Base-by-base conservation (phyloP, 192 early-diverging fungal species). In the Globomyces pollinis-pini region DNA sequence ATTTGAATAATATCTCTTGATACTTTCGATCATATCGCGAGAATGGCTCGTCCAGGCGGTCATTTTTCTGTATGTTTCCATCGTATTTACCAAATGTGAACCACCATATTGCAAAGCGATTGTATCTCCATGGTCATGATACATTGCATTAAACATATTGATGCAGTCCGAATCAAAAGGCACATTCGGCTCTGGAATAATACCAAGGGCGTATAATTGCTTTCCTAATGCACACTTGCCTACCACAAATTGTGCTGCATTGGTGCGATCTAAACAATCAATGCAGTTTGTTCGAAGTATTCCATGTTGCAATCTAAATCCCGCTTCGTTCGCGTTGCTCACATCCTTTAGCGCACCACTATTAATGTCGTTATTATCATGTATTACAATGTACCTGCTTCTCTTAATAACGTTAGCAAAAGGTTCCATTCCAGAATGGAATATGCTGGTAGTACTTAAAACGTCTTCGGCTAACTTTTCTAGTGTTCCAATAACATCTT, bases 261-360 rank as follows among this genome's bases (percentile, higher is more conserved):
- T 99, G 0, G 96, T 99, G 49, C 96, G 84, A 69, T 99, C 96
- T 18, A 99, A 61, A 72, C 96, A 99, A 63, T 99, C 96, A 49
- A 99, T 94, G 56, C 96, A 99, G 62, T 99, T 99, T 53, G 91
- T 94, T 15, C 96, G 79, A 2, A 95, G 78, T 3, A 98, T 82
- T 23, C 95, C 95, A 16, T 81, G 77, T 66, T 98, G 95, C 1
- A 53, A 52, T 15, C 43, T 38, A n/a, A 24, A 29, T 2, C 26
- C 23, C n/a, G n/a, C n/a, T 23, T 60, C 20, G 18, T 54, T 15
- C 23, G 44, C 23, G n/a, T 47, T 5, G n/a, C n/a, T n/a, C n/a
- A n/a, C n/a, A n/a, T n/a, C n/a, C n/a, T n/a, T n/a, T n/a, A n/a
- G n/a, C n/a, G n/a, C n/a, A n/a, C n/a, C n/a, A n/a, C n/a, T n/a